Base-by-base conservation (phyloP, 2,329 filamentous ascomycete species). In the Cryphonectria naterciae region DNA sequence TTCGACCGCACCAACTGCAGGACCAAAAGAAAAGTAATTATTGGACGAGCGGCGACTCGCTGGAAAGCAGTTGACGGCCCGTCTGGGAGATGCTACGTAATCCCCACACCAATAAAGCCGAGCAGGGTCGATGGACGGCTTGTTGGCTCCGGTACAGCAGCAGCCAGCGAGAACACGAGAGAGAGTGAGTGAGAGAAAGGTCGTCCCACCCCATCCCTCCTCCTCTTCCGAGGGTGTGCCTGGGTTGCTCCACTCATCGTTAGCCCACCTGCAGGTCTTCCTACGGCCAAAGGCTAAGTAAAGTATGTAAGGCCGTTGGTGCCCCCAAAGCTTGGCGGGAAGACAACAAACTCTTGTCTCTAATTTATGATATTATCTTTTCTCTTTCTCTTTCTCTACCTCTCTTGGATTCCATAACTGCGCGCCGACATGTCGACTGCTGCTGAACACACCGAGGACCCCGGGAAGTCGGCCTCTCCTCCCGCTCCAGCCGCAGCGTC, bases 341-440 rank as follows among this genome's bases (percentile, higher is more conserved):
- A 32, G 19, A 19, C 22, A 49, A n/a, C 46, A 49, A 19, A 49
- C 0, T 49, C 46, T 49, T 49, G 46, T 49, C 46, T 49, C 22
- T 49, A 11, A 10, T n/a, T 49, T 8, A 49, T n/a, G 7, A 49
- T 49, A n/a, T n/a, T 49, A 8, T 22, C 37, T 37, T 28, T n/a
- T 58, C 19, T 54, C 13, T 25, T 22, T 54, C 25, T 19, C 15
- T 32, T 19, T 49, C 22, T 39, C 22, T 4, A 4, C 37, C n/a
- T 56, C 49, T 32, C 4, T 56, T 15, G 5, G 25, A 6, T 58
- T 25, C 22, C 49, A 32, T 13, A 46, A 5, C 13, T 19, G 25
- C 15, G 25, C 65, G 28, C 49, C 52, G 67, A 52, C 52, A 67
- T 72, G 70, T 61, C 68, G 49, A 70, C 37, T 61, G 28, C 43